Evolutionary conservation across 257 asterid species (phyloP).

Genomic region (Scutellaria galericulata): DNA sequence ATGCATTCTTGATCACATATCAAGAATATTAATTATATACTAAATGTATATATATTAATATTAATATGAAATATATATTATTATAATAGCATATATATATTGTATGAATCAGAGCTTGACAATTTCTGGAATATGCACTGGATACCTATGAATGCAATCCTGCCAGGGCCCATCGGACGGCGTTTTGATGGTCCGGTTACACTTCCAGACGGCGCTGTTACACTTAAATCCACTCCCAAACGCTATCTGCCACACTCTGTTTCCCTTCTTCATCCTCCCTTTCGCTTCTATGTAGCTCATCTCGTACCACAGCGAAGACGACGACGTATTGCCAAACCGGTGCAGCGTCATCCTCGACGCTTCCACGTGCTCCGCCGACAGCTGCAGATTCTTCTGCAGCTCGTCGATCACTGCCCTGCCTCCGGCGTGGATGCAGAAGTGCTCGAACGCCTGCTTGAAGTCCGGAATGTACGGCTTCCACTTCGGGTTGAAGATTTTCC

Average conservation of each 20-base stretch:
- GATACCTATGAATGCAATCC: slow-evolving; percentile 77
- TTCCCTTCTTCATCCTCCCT: slow-evolving; percentile 82
- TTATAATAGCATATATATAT: too few species aligned
- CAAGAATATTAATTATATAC: too few species aligned
- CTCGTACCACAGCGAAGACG: slow-evolving; percentile 88
- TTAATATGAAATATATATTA: not conserved
- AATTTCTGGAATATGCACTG: slow-evolving; percentile 78
- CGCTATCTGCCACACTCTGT: slow-evolving; percentile 86
- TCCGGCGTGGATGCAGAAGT: slow-evolving; percentile 88
- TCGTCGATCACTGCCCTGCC: slow-evolving; percentile 92
- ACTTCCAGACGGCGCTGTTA: slow-evolving; percentile 87
- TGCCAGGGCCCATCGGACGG: slow-evolving; percentile 75
- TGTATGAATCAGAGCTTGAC: slow-evolving; percentile 63
- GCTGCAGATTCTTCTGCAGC: slow-evolving; percentile 80
- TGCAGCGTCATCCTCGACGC: slow-evolving; percentile 92
- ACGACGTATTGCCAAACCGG: slow-evolving; percentile 79
- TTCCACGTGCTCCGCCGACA: slow-evolving; percentile 88
- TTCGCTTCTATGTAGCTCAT: slow-evolving; percentile 69
- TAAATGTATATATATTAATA: not conserved
- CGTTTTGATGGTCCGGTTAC: slow-evolving; percentile 63
- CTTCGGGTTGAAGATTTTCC: slow-evolving; percentile 77
- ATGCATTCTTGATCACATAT: not conserved
- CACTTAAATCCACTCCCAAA: slow-evolving; percentile 90
- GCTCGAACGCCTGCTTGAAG: slow-evolving; percentile 82
- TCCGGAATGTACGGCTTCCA: slow-evolving; percentile 94